Conservation (phyloP, 148 eudicot genomes). For the Heliamphora exappendiculata region DNA sequence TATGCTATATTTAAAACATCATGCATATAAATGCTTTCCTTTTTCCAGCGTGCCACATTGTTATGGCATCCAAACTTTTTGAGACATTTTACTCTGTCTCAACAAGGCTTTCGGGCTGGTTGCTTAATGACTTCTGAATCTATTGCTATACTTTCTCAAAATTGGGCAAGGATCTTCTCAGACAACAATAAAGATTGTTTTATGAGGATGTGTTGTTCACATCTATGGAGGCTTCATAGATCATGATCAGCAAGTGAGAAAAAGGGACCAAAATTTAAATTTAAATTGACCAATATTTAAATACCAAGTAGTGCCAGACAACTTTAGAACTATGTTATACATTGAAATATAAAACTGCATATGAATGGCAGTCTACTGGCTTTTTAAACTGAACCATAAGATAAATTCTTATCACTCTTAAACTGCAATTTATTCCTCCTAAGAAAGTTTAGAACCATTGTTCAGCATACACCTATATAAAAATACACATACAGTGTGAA, state of each 20-base stretch:
- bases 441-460: neutral
- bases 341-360: neutral
- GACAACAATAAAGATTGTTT: neutral
- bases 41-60: neutral
- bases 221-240: neutral
- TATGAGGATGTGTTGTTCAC: neutral
- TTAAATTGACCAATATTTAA: neutral
- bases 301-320: neutral
- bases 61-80: neutral
- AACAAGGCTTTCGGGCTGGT: neutral
- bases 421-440: neutral
- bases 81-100: neutral
- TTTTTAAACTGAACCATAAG: neutral
- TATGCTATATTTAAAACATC: no score
- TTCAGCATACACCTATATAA: conserved; percentile 2
- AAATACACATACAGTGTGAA: neutral
- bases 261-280: neutral
- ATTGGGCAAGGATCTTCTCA: neutral
- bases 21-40: neutral
- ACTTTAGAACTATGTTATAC: neutral
- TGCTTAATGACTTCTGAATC: neutral
- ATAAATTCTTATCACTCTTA: neutral
- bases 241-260: neutral
- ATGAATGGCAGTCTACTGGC: neutral
- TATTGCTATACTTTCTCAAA: neutral